These are phyloP conservation scores for Lodderomyces metapsilosis DNA, from an alignment of 1,139 yeast species.

Conservation along the genomic window DNA sequence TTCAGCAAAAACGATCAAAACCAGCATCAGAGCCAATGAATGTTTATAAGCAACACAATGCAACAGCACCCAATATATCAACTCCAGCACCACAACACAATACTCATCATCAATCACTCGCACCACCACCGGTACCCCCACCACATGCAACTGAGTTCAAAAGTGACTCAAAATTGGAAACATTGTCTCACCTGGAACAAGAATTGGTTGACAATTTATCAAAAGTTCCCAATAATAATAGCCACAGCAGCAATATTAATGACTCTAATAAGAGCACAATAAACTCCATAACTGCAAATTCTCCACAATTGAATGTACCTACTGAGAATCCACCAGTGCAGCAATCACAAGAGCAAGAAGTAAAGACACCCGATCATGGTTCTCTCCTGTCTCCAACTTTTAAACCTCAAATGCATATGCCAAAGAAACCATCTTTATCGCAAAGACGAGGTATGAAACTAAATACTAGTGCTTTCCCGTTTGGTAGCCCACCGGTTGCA, in stretches of 20 bases:
- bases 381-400: conserved; percentile 1
- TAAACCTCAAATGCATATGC: conserved; percentile 16
- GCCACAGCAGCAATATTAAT: background rate
- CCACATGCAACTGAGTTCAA: conserved; percentile 1
- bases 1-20: conserved; percentile 62
- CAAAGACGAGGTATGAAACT: conserved; percentile 60
- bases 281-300: background rate
- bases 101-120: conserved; percentile 2
- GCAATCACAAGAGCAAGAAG: background rate
- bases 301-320: background rate
- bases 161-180: conserved; percentile 8
- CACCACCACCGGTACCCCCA: conserved; percentile 6
- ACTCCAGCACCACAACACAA: background rate
- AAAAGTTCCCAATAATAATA: background rate
- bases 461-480: conserved; percentile 33
- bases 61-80: conserved; percentile 3
- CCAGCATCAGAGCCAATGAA: conserved; percentile 11
- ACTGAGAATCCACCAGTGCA: background rate
- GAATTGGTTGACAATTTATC: conserved; percentile 19
- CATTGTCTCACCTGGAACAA: conserved; percentile 8
- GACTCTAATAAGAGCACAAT: background rate
- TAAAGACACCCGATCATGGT: background rate
- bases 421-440: conserved; percentile 50
- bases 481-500: conserved; percentile 8
- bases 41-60: conserved; percentile 11